Evolutionary conservation across 345 rosid species (phyloP).

Genomic region (Ceriops decandra): DNA sequence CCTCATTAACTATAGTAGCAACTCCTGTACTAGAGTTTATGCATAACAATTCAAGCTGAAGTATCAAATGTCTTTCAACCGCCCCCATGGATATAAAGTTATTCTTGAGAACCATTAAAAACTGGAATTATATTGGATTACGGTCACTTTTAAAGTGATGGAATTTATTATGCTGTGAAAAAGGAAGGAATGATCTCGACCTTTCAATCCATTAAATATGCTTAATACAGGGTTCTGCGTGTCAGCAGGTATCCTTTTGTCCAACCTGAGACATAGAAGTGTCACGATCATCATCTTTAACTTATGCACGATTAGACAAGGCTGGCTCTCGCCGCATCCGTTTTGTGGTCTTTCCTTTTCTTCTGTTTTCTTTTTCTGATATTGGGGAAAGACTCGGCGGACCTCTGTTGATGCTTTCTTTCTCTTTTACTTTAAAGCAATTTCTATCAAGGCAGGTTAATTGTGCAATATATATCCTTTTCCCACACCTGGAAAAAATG

Average conservation of each 20-base stretch:
- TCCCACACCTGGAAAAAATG: conserved; percentile 19
- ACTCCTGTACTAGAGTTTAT: background rate
- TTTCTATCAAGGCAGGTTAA: conserved; percentile 20
- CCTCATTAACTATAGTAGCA: background rate
- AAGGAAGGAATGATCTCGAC: conserved; percentile 17
- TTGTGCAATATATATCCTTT: conserved; percentile 9
- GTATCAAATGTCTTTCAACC: conserved; percentile 25
- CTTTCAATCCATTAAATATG: conserved; percentile 21
- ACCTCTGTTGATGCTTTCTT: conserved; percentile 5
- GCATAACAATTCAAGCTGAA: conserved; percentile 11
- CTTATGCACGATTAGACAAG: conserved; percentile 14
- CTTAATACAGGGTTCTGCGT: conserved; percentile 8
- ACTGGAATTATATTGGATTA: conserved; percentile 14
- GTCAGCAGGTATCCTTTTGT: conserved; percentile 24
- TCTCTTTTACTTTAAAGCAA: conserved; percentile 13
- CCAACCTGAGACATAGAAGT: conserved; percentile 9
- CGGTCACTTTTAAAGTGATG: conserved; percentile 5
- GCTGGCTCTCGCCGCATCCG: conserved; percentile 25
- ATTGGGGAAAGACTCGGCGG: conserved; percentile 14
- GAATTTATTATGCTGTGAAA: background rate
- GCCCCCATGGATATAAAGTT: conserved; percentile 20
- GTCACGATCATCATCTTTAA: conserved; percentile 22
- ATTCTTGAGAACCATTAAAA: conserved; percentile 21
- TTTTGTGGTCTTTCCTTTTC: conserved; percentile 13
- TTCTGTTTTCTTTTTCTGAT: background rate